Conservation (phyloP, 2,329 filamentous ascomycete genomes). For the Xylaria sp. region DNA sequence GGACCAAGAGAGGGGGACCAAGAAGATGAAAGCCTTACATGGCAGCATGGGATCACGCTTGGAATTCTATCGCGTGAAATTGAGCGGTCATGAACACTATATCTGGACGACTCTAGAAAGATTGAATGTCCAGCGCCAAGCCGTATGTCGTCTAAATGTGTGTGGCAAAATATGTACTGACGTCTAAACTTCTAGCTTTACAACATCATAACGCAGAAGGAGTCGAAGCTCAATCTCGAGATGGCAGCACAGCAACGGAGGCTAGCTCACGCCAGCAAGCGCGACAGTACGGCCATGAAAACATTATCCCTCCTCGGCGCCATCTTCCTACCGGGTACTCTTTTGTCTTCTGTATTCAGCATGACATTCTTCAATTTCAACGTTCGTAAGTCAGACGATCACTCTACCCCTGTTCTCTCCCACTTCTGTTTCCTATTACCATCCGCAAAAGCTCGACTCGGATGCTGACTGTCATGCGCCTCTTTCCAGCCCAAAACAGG, state of each 20-base stretch:
- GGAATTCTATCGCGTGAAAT: slow-evolving; percentile 70
- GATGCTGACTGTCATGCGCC: slow-evolving; percentile 19
- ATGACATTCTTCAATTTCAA: slow-evolving; percentile 76
- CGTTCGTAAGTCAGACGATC: slow-evolving; percentile 50
- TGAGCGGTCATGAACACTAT: slow-evolving; percentile 71
- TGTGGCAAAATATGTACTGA: slow-evolving; percentile 23
- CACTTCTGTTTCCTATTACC: slow-evolving; percentile 3
- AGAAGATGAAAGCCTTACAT: slow-evolving; percentile 54
- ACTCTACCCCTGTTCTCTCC: not conserved
- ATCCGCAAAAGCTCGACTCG: not conserved
- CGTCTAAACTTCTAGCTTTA: slow-evolving; percentile 61
- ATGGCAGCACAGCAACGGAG: slow-evolving; percentile 70
- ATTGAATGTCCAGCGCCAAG: slow-evolving; percentile 69
- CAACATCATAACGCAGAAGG: slow-evolving; percentile 74
- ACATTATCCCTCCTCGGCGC: slow-evolving; percentile 72
- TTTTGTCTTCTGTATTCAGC: slow-evolving; percentile 71
- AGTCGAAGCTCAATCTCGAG: slow-evolving; percentile 71
- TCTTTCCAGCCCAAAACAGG: slow-evolving; percentile 48
- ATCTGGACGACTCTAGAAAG: slow-evolving; percentile 71
- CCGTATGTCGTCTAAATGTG: slow-evolving; percentile 57
- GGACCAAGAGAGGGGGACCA: slow-evolving; percentile 38
- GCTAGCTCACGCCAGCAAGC: slow-evolving; percentile 69
- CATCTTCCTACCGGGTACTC: slow-evolving; percentile 71
- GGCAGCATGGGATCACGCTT: slow-evolving; percentile 64
- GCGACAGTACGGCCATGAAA: slow-evolving; percentile 73